phyloP scores from a whole-genome alignment of 1,284 basidiomycete species.

The Apiotrichum siamense region DNA sequence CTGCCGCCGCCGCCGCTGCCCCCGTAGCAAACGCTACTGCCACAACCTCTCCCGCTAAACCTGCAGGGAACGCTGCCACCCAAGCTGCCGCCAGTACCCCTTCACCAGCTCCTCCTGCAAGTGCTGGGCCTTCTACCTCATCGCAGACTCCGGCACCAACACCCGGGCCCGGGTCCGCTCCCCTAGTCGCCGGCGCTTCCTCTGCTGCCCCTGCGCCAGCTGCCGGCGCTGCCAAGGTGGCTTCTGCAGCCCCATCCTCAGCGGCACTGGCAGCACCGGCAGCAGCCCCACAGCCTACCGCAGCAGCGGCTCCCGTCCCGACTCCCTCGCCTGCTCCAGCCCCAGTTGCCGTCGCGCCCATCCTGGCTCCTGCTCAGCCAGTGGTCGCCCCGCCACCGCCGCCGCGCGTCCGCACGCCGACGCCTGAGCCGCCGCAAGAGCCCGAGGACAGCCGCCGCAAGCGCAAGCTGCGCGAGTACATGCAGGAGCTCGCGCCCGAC shows the following conservation, averaged over 20 bases:
- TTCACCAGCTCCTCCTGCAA: background rate
- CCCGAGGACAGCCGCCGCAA: slow-evolving; percentile 28
- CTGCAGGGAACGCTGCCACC: background rate
- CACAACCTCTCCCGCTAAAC: background rate
- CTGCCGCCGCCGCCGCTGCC: background rate
- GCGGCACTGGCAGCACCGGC: no score
- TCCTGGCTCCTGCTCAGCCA: background rate
- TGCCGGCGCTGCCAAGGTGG: background rate
- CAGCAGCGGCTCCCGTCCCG: background rate
- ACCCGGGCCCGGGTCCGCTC: no score
- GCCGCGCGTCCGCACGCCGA: background rate
- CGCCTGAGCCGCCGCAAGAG: slow-evolving; percentile 24
- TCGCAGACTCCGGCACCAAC: no score
- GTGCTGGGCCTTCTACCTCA: background rate
- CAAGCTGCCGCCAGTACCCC: background rate
- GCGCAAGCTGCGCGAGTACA: slow-evolving; percentile 32
- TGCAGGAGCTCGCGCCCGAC: slow-evolving; percentile 30
- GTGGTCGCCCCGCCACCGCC: background rate
- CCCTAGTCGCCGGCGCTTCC: no score
- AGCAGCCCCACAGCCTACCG: no score
- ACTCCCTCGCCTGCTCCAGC: background rate
- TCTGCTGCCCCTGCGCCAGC: background rate
- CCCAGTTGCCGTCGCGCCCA: background rate
- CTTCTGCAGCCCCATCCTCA: no score
- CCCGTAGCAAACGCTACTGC: background rate